Percentiles rank a stretch among this genome's conserved stretches.
phyloP scores from a whole-genome alignment of 345 rosid genomes.

The Linum lewisii region DNA sequence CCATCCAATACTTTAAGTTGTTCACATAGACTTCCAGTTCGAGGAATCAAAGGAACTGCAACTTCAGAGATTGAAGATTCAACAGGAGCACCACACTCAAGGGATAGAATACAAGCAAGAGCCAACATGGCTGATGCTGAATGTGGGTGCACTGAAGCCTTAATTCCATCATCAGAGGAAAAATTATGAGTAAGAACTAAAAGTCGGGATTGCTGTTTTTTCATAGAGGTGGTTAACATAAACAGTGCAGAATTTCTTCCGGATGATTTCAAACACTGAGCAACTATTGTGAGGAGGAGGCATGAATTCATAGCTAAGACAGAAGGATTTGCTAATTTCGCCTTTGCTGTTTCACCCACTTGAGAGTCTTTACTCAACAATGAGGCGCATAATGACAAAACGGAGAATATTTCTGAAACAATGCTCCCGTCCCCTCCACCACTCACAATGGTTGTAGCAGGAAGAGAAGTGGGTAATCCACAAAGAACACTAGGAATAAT shows the following conservation, averaged over 20 bases:
- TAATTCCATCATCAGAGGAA: conserved; percentile 54
- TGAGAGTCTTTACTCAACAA: conserved; percentile 48
- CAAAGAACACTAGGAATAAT: conserved; percentile 69
- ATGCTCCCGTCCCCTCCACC: conserved; percentile 96
- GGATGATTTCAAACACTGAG: conserved; percentile 72
- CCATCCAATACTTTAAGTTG: conserved; percentile 50
- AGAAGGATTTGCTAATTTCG: conserved; percentile 46
- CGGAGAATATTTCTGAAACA: conserved; percentile 66
- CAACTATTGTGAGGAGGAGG: conserved; percentile 61
- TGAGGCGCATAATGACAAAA: conserved; percentile 48
- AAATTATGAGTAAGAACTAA: conserved; percentile 60
- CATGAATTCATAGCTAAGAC: conserved; percentile 53
- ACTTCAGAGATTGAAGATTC: conserved; percentile 68
- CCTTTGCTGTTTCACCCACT: conserved; percentile 44
- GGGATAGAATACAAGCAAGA: conserved; percentile 82
- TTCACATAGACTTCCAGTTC: conserved; percentile 65
- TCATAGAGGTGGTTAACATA: conserved; percentile 80
- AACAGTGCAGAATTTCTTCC: conserved; percentile 81
- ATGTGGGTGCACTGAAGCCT: conserved; percentile 48
- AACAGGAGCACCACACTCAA: conserved; percentile 67
- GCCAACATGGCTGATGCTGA: conserved; percentile 91
- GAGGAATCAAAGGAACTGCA: conserved; percentile 85
- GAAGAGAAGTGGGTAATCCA: conserved; percentile 83
- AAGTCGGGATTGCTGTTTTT: conserved; percentile 76
- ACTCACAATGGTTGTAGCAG: conserved; percentile 69